These are phyloP conservation scores for Olyra latifolia DNA, from an alignment of 176 grass and related monocot species.

Conservation along the genomic window DNA sequence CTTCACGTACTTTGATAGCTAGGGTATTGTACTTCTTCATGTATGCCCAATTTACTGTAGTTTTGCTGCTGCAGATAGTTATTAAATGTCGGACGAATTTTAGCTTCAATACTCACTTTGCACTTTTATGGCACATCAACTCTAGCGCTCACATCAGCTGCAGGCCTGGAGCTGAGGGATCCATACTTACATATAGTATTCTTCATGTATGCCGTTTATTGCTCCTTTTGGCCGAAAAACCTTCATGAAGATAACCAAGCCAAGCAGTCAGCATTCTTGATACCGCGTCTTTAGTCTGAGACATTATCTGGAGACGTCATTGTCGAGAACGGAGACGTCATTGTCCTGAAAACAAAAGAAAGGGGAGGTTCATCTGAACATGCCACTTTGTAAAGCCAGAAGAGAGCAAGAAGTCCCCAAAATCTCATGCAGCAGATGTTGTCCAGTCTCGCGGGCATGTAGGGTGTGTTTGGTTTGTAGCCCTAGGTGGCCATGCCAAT, in stretches of 20 bases:
- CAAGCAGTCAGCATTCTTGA: conserved; percentile 26
- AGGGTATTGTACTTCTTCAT: neutral
- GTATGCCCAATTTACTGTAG: neutral
- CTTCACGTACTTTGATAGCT: neutral
- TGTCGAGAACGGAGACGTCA: too few relatives aligned
- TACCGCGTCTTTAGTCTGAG: neutral
- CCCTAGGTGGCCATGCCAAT: too few relatives aligned
- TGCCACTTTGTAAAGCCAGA: conserved; percentile 9
- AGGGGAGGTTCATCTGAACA: conserved; percentile 38
- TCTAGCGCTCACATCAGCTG: neutral
- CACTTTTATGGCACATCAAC: neutral
- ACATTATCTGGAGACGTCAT: conserved; percentile 46
- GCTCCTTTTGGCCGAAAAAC: too few relatives aligned
- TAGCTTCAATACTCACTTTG: neutral
- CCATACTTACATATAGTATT: conserved; percentile 11
- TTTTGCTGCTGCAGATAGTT: neutral
- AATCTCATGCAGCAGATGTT: too few relatives aligned
- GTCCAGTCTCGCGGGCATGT: too few relatives aligned
- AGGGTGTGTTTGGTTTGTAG: too few relatives aligned
- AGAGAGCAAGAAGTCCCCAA: conserved; percentile 4
- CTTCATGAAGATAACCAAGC: conserved; percentile 10
- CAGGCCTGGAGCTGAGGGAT: neutral
- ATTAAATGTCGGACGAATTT: neutral
- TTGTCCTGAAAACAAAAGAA: conserved; percentile 35
- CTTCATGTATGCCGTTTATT: too few relatives aligned